Conservation (phyloP, 129 eudicot genomes). For the Apium graveolens region DNA sequence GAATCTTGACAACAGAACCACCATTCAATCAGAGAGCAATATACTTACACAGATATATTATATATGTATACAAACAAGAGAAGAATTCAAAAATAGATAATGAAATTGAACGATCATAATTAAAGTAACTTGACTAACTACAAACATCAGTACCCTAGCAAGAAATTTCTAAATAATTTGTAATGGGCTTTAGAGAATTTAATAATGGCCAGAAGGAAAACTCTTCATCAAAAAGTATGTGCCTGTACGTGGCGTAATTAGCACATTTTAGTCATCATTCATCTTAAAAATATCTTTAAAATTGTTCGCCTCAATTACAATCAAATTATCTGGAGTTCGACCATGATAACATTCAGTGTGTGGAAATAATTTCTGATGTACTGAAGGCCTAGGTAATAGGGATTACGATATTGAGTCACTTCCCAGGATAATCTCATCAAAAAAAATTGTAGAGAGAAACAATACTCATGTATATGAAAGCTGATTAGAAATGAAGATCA, state of each 20-base stretch:
- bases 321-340: not conserved
- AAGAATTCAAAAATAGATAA: no score
- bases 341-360: not conserved
- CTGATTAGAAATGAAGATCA: not conserved
- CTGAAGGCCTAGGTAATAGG: not conserved
- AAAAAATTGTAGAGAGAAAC: not conserved
- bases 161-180: not conserved
- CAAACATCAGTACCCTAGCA: not conserved
- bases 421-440: not conserved
- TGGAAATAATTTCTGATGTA: not conserved
- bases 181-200: no score
- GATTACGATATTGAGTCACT: not conserved
- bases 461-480: no score
- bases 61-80: not conserved
- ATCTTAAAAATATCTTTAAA: no score
- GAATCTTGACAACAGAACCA: conserved; percentile 14
- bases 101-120: not conserved
- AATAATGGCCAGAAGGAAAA: not conserved
- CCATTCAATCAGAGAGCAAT: not conserved
- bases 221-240: not conserved
- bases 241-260: not conserved
- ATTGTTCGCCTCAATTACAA: not conserved
- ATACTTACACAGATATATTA: not conserved
- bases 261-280: not conserved
- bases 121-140: no score